These are phyloP conservation scores for Microcos paniculata DNA, from an alignment of 345 rosid genomes.

Conservation along the genomic window DNA sequence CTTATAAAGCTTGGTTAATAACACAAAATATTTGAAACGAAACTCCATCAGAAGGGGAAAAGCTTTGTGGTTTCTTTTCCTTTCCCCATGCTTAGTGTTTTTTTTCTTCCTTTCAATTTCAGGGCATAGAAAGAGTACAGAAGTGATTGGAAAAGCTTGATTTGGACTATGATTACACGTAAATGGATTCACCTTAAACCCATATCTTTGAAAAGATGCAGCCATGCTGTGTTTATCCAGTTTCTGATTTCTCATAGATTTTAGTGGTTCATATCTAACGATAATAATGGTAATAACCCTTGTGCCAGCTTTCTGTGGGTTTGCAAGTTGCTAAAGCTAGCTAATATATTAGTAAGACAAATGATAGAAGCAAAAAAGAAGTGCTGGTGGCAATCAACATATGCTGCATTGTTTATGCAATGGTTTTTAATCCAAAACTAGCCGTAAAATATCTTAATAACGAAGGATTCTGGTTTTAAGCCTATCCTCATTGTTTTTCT, in stretches of 20 bases:
- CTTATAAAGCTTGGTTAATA: background rate
- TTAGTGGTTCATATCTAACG: background rate
- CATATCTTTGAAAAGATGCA: background rate
- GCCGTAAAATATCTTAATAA: background rate
- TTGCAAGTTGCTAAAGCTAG: background rate
- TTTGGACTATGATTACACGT: background rate
- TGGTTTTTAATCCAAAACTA: background rate
- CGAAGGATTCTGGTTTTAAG: background rate
- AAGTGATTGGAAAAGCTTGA: background rate
- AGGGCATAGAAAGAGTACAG: background rate
- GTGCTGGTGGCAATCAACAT: background rate
- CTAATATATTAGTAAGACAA: background rate
- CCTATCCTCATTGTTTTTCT: conserved; percentile 2
- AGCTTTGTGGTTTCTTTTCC: background rate
- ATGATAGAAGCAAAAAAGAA: background rate
- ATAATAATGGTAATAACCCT: background rate
- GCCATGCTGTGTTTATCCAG: background rate
- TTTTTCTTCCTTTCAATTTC: background rate
- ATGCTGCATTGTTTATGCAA: background rate
- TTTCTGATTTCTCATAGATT: background rate
- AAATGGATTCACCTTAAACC: background rate
- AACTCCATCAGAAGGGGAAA: background rate
- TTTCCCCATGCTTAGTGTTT: too few species aligned
- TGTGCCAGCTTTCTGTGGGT: background rate
- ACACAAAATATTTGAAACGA: background rate